Evolutionary conservation across 768 basidiomycete genomes (phyloP).

Genomic region (Boletus vinaceobasis): DNA sequence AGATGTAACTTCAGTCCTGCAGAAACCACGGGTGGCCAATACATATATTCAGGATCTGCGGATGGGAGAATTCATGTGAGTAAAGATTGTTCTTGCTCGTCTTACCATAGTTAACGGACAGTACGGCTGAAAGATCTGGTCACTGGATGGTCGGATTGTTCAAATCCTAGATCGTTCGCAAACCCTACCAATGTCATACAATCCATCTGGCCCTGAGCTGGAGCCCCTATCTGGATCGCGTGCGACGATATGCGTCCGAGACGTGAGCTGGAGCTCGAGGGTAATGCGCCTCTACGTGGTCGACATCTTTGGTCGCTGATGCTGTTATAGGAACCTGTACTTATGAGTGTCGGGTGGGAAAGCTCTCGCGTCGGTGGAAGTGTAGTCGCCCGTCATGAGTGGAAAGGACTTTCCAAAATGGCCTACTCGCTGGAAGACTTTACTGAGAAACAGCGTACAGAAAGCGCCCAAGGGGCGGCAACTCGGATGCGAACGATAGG

Average conservation of each 20-base stretch:
- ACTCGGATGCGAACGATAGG: constrained; percentile 8
- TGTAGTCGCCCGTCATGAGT: constrained; percentile 88
- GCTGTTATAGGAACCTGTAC: constrained; percentile 64
- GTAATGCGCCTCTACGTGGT: constrained; percentile 33
- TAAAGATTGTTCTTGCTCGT: constrained; percentile 3
- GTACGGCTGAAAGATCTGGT: constrained; percentile 70
- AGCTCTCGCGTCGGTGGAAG: constrained; percentile 55
- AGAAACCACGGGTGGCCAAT: constrained; percentile 88
- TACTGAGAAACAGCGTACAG: constrained; percentile 51
- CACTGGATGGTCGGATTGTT: constrained; percentile 82
- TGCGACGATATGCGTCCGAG: constrained; percentile 66
- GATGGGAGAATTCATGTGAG: constrained; percentile 83
- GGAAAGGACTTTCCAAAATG: constrained; percentile 87
- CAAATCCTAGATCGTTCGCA: constrained; percentile 80
- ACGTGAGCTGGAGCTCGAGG: constrained; percentile 93
- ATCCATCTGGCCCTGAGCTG: constrained; percentile 66
- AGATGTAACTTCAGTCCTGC: constrained; percentile 94
- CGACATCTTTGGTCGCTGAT: constrained; percentile 3
- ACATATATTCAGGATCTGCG: constrained; percentile 90
- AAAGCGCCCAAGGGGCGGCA: constrained; percentile 26
- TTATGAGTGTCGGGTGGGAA: constrained; percentile 94
- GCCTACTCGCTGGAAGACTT: constrained; percentile 67
- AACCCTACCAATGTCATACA: constrained; percentile 64
- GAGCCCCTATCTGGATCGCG: constrained; percentile 27
- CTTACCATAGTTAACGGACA: constrained; percentile 1